Percentiles rank a stretch among this genome's conserved stretches.
Conservation (phyloP, 2,329 filamentous ascomycete genomes). For the Pseudocercospora crystallina region DNA sequence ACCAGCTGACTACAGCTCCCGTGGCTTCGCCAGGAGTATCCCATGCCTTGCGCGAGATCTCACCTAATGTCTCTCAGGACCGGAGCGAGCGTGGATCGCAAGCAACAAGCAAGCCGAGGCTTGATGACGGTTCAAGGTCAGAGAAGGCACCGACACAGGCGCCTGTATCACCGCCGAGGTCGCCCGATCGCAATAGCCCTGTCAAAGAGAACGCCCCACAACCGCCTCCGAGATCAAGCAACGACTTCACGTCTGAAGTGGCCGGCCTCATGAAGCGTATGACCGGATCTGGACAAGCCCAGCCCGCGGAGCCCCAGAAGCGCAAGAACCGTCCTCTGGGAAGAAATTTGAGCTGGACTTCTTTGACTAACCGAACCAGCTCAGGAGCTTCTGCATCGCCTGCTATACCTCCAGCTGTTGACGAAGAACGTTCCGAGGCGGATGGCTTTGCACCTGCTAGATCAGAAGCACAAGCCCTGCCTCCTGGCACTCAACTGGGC, state of each 20-base stretch:
- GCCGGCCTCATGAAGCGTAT: constrained; percentile 23
- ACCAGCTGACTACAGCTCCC: neutral
- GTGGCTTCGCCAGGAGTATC: constrained; percentile 2
- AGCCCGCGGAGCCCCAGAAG: constrained; percentile 18
- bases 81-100: neutral
- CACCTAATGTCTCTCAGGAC: constrained; percentile 28
- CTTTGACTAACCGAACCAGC: constrained; percentile 6
- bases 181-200: constrained; percentile 9
- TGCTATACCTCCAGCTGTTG: constrained; percentile 5
- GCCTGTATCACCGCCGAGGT: constrained; percentile 5
- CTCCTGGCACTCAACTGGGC: constrained; percentile 36
- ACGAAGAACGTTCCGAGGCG: constrained; percentile 16
- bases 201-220: constrained; percentile 6
- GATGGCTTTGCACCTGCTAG: constrained; percentile 22
- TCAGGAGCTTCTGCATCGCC: constrained; percentile 8
- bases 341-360: constrained; percentile 30
- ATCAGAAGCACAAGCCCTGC: constrained; percentile 15
- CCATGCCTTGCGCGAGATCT: constrained; percentile 30
- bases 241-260: constrained; percentile 25
- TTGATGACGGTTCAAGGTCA: constrained; percentile 1
- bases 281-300: constrained; percentile 14
- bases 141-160: constrained; percentile 11
- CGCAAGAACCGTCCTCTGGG: constrained; percentile 33
- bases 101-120: neutral
- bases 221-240: constrained; percentile 12